These are phyloP conservation scores for Yarrowia keelungensis DNA, from an alignment of 805 yeast species.

Conservation along the genomic window DNA sequence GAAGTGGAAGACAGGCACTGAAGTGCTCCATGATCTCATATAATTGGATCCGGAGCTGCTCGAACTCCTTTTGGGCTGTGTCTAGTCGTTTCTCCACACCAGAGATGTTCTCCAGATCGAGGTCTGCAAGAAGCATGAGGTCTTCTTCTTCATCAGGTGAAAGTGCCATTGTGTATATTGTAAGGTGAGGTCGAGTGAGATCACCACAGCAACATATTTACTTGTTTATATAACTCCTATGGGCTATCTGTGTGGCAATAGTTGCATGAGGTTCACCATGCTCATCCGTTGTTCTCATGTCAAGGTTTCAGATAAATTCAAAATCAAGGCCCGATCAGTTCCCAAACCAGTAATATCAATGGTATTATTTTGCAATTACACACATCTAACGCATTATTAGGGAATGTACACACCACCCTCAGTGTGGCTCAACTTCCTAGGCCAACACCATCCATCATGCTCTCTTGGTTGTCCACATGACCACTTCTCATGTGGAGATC, in stretches of 20 bases:
- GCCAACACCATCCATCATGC: too few species aligned
- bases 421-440: too few species aligned
- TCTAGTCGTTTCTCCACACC: constrained; percentile 3
- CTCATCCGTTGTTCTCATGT: neutral
- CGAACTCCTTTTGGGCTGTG: neutral
- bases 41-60: neutral
- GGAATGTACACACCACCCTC: too few species aligned
- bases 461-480: too few species aligned
- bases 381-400: too few species aligned
- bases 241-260: constrained; percentile 5
- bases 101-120: constrained; percentile 5
- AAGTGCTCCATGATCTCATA: neutral
- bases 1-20: neutral
- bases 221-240: neutral
- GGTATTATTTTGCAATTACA: neutral
- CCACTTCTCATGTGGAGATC: neutral
- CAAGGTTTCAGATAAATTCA: constrained; percentile 9
- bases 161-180: neutral
- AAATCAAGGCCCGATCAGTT: constrained; percentile 3
- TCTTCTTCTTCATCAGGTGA: too few species aligned
- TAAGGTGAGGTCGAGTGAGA: too few species aligned
- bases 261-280: neutral
- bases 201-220: too few species aligned
- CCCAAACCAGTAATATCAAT: constrained; percentile 22
- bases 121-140: constrained; percentile 1